Evolutionary conservation across 2,329 filamentous ascomycete species (phyloP).

Genomic region (Cryphonectria nitschkei): DNA sequence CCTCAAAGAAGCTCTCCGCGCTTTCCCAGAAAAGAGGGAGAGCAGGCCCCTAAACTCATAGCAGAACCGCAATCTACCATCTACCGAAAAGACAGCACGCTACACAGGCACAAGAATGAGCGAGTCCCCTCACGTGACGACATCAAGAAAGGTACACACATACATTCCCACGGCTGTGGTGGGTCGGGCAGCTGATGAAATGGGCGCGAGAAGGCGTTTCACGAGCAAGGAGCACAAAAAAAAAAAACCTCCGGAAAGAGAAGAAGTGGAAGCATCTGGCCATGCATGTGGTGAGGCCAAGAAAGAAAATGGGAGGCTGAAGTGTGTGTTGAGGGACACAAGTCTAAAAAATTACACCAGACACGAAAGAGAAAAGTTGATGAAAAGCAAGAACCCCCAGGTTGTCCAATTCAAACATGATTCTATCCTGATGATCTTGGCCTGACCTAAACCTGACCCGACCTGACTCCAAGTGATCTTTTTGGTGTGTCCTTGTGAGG

Average conservation of each 20-base stretch:
- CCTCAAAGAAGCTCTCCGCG: not conserved
- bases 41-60: not conserved
- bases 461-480: not conserved
- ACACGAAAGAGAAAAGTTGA: not conserved
- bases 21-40: not conserved
- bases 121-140: not conserved
- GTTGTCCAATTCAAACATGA: not conserved
- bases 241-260: too few relatives aligned
- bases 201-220: too few relatives aligned
- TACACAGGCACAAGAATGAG: not conserved
- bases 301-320: not conserved
- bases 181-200: not conserved
- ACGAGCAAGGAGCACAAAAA: not conserved
- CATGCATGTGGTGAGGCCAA: not conserved
- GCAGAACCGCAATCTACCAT: not conserved
- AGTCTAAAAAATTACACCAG: not conserved
- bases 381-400: not conserved
- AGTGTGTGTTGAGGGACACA: not conserved
- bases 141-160: not conserved
- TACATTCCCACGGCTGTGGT: not conserved
- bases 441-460: not conserved
- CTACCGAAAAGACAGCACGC: not conserved
- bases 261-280: not conserved
- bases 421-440: not conserved
- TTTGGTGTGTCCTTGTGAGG: not conserved